phyloP scores from a whole-genome alignment of 805 yeast genomes.

The Wickerhamiella azyma region DNA sequence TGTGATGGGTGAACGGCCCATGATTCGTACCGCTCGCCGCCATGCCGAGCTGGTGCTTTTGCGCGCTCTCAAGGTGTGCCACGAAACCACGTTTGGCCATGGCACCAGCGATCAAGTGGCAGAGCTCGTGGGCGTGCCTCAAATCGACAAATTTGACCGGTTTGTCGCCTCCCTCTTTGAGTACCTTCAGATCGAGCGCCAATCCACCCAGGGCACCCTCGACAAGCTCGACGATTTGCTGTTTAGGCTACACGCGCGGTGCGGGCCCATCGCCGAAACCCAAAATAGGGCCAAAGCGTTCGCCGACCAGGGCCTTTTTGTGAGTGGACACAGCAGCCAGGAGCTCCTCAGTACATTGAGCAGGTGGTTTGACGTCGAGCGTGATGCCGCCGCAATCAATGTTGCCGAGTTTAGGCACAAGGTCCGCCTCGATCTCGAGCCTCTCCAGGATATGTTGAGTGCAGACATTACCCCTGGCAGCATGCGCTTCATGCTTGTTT shows the following conservation, averaged over 20 bases:
- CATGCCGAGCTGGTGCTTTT: constrained; percentile 18
- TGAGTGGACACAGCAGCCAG: constrained; percentile 17
- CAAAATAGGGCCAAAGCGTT: constrained; percentile 11
- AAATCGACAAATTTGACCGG: constrained; percentile 16
- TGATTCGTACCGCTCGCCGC: constrained; percentile 16
- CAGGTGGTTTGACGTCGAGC: constrained; percentile 12
- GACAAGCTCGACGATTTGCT: constrained; percentile 18
- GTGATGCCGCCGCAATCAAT: constrained; percentile 12
- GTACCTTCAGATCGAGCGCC: constrained; percentile 14
- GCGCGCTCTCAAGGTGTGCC: constrained; percentile 19
- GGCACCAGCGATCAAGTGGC: constrained; percentile 12
- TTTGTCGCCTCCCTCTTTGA: constrained; percentile 15
- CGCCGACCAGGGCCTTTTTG: constrained; percentile 7
- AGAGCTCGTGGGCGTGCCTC: constrained; percentile 19
- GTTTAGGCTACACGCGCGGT: constrained; percentile 18
- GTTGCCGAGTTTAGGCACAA: constrained; percentile 13
- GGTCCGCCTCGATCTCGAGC: constrained; percentile 13
- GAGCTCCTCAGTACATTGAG: constrained; percentile 16
- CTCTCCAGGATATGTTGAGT: constrained; percentile 13
- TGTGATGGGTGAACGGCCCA: constrained; percentile 16
- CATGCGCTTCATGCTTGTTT: constrained; percentile 19
- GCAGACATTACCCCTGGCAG: constrained; percentile 17
- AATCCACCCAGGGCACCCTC: no score
- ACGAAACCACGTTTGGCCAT: constrained; percentile 14
- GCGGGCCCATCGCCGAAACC: constrained; percentile 19